Base-by-base conservation (phyloP, 805 yeast genomes). In the Wilhelminamyces savonicus region DNA sequence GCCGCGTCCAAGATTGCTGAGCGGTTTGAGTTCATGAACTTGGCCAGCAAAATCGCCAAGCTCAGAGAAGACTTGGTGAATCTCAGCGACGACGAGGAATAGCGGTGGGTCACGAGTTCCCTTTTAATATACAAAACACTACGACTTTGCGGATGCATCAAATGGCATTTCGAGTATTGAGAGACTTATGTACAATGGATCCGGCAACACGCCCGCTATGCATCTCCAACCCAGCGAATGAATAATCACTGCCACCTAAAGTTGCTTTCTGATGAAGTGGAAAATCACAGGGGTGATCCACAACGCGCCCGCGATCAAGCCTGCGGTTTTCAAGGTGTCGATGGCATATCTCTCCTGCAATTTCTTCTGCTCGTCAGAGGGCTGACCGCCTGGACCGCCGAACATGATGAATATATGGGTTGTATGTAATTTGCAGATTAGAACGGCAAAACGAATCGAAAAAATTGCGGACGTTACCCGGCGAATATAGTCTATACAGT, bases 1-100 rank as follows among this genome's bases (percentile, higher is more conserved):
- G 96, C 96, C 0, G 95, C 97, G 1, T 63, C 74, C 10, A 82
- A 82, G 55, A 83, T 90, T 31, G 86, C 95, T 1, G 83, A 83
- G 46, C 70, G 95, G 35, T 54, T 59, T 40, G 62, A 55, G 32
- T 61, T 52, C 29, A 33, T 44, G 11, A 58, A 54, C 23, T 52
- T 65, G 35, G 64, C 65, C 6, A 44, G 37, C 22, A 60, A 59
- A 36, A 58, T 65, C 31, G 56, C 55, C 16, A 52, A 52, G 39
- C 47, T 63, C 16, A 48, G 69, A 35, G 68, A 63, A 31, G 56
- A 48, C 4, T 47, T 63, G 31, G 40, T 52, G 23, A 46, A 37
- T 18, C 23, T 39, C 32, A 43, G 39, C 13, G 41, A 45, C 21
- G 51, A 46, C 7, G 35, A 31, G 7, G 36, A 26, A 12, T 7